Evolutionary conservation across 768 basidiomycete genomes (phyloP), one percentile per base, ranked within the genome.

Genomic region (Tylopilus subfusipes): DNA sequence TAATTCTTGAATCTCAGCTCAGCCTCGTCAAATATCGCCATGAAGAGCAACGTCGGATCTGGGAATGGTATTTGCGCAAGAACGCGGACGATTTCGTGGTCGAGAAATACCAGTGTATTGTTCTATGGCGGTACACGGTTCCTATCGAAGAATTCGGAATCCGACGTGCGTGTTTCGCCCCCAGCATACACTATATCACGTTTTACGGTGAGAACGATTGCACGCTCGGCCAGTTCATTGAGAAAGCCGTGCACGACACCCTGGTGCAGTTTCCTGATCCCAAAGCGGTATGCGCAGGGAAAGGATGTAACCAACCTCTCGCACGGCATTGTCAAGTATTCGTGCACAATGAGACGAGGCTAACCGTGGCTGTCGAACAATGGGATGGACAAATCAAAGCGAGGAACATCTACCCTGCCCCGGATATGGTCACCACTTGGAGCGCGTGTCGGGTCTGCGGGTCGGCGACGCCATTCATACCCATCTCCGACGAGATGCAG

Each of bases 21-120:
- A 81, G 79, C 44, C 75, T 83, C 34, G 72, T 90, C 36, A 85
- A 88, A 66, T 86, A 85, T 77, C 85, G 86, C 59, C 90, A 94
- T 52, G 86, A 88, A 60, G 93, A 96, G 61, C 88, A 92, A 58
- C 81, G 88, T 34, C 85, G 90, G 40, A 82, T 96, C 27, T 98
- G 95, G 94, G 90, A 93, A 63, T 97, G 93, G 94, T 96, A 96
- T 65, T 74, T 90, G 12, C 82, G 90, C 47, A 90, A 92, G 72
- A 93, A 94, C 65, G 66, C 75, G 13, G 90, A 93, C 63, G 88
- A 91, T 64, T 87, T 98, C 62, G 82, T 90, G 34, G 90, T 95
- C 39, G 92, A 93, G 68, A 91, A 93, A 67, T 97, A 95, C 63
- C 97, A 98, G 65, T 84, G 86, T 63, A 87, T 98, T 67, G 84